phyloP scores from a whole-genome alignment of 2,329 filamentous ascomycete species.

The Lithohypha guttulata region DNA sequence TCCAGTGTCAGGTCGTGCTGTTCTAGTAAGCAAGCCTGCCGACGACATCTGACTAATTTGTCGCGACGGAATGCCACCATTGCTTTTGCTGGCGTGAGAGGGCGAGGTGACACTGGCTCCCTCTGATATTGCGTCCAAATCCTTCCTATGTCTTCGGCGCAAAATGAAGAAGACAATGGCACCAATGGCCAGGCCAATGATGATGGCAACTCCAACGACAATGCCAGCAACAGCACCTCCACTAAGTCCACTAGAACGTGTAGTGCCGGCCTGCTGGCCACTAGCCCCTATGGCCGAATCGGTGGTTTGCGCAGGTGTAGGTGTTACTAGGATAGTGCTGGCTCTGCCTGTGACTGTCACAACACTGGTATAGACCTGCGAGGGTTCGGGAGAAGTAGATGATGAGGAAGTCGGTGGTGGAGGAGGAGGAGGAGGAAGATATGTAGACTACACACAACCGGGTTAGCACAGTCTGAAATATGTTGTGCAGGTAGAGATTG shows the following conservation, averaged over 20 bases:
- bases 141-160: constrained; percentile 26
- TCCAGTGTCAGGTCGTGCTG: constrained; percentile 17
- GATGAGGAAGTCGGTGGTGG: constrained; percentile 8
- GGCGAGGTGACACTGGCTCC: constrained; percentile 7
- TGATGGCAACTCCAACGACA: constrained; percentile 32
- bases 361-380: constrained; percentile 19
- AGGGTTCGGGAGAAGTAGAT: constrained; percentile 3
- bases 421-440: constrained; percentile 5
- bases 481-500: not conserved
- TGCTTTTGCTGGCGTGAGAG: constrained; percentile 13
- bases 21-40: constrained; percentile 18
- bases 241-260: constrained; percentile 25
- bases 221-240: constrained; percentile 36
- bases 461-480: not conserved
- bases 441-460: not conserved
- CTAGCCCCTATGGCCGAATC: constrained; percentile 19
- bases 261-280: constrained; percentile 9
- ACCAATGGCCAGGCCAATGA: constrained; percentile 29
- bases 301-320: constrained; percentile 12
- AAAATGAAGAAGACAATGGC: constrained; percentile 31
- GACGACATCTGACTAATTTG: constrained; percentile 23
- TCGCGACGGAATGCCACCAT: constrained; percentile 18
- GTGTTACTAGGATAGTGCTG: constrained; percentile 22
- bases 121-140: constrained; percentile 3
- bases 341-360: constrained; percentile 25